Base-by-base conservation (phyloP, 805 yeast genomes). In the Zygosaccharomyces kombuchaensis region DNA sequence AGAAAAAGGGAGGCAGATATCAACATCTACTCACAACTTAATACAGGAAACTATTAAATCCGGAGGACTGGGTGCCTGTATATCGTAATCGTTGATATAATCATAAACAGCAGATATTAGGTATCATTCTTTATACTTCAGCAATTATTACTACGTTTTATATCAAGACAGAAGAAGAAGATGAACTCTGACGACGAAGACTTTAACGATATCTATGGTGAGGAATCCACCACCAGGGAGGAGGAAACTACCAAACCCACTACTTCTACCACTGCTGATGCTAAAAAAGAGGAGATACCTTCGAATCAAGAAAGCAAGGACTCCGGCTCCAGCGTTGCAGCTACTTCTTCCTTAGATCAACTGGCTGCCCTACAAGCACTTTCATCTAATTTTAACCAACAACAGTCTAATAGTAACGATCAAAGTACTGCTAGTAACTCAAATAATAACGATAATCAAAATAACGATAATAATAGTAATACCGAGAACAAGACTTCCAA, bases 121-220 rank as follows among this genome's bases (percentile, higher is more conserved):
- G 41, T 38, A 38, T 38, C 41, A 38, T 38, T 38, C 41, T 38
- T 38, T 38, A 38, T 38, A 38, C 41, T 38, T 32, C 37, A 40
- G 44, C 36, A 40, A 32, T 40, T 40, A 32, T 23, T 26, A 40
- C 44, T 38, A 38, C 41, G 32, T 38, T 38, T 38, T 38, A 38
- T 38, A 26, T 23, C 32, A 47, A 36, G 30, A 48, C 67, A 46
- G 45, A 81, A 80, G 85, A 77, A 84, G 47, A 68, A 46, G 44
- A 81, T 81, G 85, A 77, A 84, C 49, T 77, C 84, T 50, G 96
- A 88, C 69, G 96, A 89, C 71, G 97, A 90, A 69, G 96, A 89
- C 66, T 90, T 90, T 68, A 95, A 89, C 69, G 96, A 90, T 66
- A 87, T 90, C 69, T 90, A 90, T 69, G 69, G 69, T 44, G 67